Percentiles rank a stretch among this genome's conserved stretches.
Conservation (phyloP, 1,139 yeast species). For the Yamadazyma jaroonii region DNA sequence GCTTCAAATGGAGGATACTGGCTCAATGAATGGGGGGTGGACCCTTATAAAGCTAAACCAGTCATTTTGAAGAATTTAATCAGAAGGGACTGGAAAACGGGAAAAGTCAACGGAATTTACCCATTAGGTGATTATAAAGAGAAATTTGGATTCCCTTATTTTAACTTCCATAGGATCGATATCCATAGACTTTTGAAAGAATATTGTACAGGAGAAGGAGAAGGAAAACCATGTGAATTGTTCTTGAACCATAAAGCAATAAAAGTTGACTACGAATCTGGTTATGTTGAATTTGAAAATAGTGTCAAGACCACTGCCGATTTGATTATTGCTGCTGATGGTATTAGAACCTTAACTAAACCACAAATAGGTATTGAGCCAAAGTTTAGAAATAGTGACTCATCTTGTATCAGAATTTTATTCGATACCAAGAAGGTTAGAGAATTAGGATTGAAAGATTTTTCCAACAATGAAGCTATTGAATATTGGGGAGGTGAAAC, state of each 20-base stretch:
- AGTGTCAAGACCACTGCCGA: constrained; percentile 25
- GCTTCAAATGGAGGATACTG: constrained; percentile 16
- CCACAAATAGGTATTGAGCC: constrained; percentile 19
- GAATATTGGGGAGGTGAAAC: constrained; percentile 28
- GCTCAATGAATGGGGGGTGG: constrained; percentile 17
- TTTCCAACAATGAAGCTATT: constrained; percentile 22
- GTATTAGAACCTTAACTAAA: constrained; percentile 26
- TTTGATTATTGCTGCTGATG: constrained; percentile 37
- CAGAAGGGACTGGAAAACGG: constrained; percentile 22
- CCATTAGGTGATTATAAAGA: constrained; percentile 23
- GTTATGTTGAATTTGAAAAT: constrained; percentile 19
- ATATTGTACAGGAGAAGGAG: constrained; percentile 15
- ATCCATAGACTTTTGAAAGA: constrained; percentile 21
- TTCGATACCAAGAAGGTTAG: constrained; percentile 19
- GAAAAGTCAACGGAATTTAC: constrained; percentile 13
- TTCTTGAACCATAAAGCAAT: constrained; percentile 20
- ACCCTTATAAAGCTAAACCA: constrained; percentile 22
- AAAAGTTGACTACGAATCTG: constrained; percentile 20
- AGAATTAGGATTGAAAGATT: constrained; percentile 16
- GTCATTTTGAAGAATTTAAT: constrained; percentile 16
- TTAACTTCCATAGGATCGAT: constrained; percentile 20
- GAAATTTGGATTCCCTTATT: constrained; percentile 20
- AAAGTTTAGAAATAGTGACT: constrained; percentile 18
- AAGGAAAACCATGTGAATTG: constrained; percentile 20
- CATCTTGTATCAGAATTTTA: constrained; percentile 16